Evolutionary conservation across 768 basidiomycete species (phyloP), one percentile per base, ranked within the genome.

Genomic region (Tulasnella sp.): DNA sequence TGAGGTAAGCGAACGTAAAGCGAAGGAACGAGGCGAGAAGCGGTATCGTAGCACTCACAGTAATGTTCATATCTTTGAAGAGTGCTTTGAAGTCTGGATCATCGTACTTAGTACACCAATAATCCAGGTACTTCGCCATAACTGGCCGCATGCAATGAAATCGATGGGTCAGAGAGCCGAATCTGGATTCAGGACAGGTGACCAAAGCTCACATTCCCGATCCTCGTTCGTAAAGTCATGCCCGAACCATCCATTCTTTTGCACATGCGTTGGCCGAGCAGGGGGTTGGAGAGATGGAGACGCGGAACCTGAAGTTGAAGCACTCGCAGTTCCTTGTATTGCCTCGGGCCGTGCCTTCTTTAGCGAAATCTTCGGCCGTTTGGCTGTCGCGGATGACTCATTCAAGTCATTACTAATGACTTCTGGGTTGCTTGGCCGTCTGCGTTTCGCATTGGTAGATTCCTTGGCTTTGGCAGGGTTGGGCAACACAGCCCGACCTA

Each of bases 61-160:
- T 21, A 13, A 29, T 59, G 9, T 17, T 47, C 58, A 59, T 50
- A 3, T 59, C 58, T 3, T 51, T 49, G 30, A 50, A 59, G 30
- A 59, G 26, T n/a, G 48, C 29, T 47, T 51, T 50, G 23, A 59
- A 59, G 19, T 59, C 50, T 17, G 58, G 58, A 32, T 59, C 47
- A 11, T 38, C 30, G 19, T 43, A 21, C 29, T n/a, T 49, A 4
- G 32, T 41, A 47, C 58, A 59, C 13, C 34, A 29, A 13, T 19
- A 50, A 7, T 29, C 45, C 26, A 59, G 21, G 47, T 48, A 59
- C 23, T 51, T 30, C 29, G 26, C 34, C 50, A 59, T 32, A 17
- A 49, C 58, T 59, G 47, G 15, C n/a, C 10, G 19, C 5, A 7
- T 23, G 29, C 21, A 24, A 19, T 9, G 1, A 21, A 17, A 50